Base-by-base conservation (phyloP, 1,284 basidiomycete genomes). In the Kwoniella shivajii region DNA sequence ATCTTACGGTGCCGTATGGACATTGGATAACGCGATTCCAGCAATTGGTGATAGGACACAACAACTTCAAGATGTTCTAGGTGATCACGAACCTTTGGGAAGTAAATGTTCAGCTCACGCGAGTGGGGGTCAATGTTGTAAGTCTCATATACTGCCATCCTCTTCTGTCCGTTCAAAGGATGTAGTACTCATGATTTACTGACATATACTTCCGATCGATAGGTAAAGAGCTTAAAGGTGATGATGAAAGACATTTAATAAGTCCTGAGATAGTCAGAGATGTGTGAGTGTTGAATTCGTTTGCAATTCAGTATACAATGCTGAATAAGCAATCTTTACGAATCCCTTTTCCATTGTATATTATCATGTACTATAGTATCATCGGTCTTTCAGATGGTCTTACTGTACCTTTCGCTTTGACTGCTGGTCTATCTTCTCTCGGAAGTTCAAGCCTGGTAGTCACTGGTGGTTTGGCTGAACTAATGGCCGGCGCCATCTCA, bases 311-410 rank as follows among this genome's bases (percentile, higher is more conserved):
- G 16, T 14, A 1, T 38, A 2, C 2, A 38, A 16, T 5, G 27
- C 10, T 11, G 24, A 24, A 14, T 11, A 50, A 30, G 27, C 36
- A 51, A 33, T 24, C n/a, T 34, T 10, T n/a, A 11, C 14, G 6
- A 9, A 5, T 20, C 20, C 6, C 39, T 55, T 27, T 47, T 42
- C 26, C 45, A 31, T 31, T 29, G 24, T 33, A 36, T 26, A 18
- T 31, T 36, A 48, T 37, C 46, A 36, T 29, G 29, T 18, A 7
- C 29, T 14, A n/a, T 68, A 93, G 91, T 51, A 87, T 95, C 61
- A 97, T 97, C 66, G 95, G 95, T 43, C 85, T 98, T 10, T 91
- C 89, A 0, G 95, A 99, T 73, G 95, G 95, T n/a, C 80, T 97
- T 44, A 96, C 92, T 0, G 92, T 96, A 1, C 92, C 92, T 0